Evolutionary conservation across 2,329 filamentous ascomycete species (phyloP).

Genomic region (Dactylonectria macrodidyma): DNA sequence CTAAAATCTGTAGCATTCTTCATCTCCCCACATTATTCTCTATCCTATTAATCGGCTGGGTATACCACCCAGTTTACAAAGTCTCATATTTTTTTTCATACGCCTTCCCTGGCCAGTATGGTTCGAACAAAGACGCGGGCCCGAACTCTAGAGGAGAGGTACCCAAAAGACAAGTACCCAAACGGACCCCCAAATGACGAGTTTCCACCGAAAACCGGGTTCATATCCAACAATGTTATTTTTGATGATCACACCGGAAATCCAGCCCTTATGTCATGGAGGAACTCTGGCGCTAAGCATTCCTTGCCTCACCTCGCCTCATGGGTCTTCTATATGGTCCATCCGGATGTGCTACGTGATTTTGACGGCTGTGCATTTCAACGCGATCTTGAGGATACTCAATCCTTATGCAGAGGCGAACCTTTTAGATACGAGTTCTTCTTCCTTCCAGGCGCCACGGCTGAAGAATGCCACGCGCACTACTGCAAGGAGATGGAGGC

Average conservation of each 20-base stretch:
- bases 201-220: too few species aligned
- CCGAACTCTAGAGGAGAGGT: too few species aligned
- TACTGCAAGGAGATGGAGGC: slow-evolving; percentile 16
- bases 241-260: slow-evolving; percentile 17
- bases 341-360: slow-evolving; percentile 3
- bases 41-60: too few species aligned
- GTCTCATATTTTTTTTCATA: too few species aligned
- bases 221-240: neutral
- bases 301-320: slow-evolving; percentile 4
- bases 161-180: too few species aligned
- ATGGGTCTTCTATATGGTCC: slow-evolving; percentile 14
- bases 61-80: too few species aligned
- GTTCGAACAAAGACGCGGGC: too few species aligned
- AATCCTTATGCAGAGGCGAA: neutral
- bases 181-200: too few species aligned
- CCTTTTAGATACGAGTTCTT: slow-evolving; percentile 14
- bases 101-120: too few species aligned
- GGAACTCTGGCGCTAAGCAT: neutral
- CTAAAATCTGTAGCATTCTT: too few species aligned
- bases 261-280: neutral
- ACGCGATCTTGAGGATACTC: neutral
- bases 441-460: neutral
- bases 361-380: slow-evolving; percentile 8
- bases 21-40: too few species aligned
- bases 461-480: slow-evolving; percentile 18